Conservation (phyloP, 2,329 filamentous ascomycete genomes). For the Aspergillus sp. region DNA sequence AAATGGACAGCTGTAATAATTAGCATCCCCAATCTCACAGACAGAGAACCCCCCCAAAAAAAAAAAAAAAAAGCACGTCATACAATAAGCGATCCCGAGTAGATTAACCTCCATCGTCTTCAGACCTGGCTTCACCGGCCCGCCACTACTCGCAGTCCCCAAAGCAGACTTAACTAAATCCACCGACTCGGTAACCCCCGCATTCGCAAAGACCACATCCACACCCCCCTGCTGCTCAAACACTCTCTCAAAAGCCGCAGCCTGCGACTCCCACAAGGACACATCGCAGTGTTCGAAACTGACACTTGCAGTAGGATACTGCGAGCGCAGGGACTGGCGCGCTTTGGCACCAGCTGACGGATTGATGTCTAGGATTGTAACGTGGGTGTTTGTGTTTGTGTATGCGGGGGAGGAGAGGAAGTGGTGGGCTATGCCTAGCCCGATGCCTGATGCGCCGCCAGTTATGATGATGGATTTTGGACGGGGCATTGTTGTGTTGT, state of each 20-base stretch:
- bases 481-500: not conserved
- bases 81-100: constrained; percentile 39
- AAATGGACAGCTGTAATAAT: constrained; percentile 42
- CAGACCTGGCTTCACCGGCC: constrained; percentile 30
- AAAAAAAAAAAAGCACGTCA: constrained; percentile 12
- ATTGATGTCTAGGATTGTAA: constrained; percentile 30
- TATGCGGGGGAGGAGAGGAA: constrained; percentile 17
- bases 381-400: constrained; percentile 17
- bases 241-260: constrained; percentile 28
- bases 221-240: constrained; percentile 29
- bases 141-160: constrained; percentile 23
- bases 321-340: constrained; percentile 14
- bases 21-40: not conserved
- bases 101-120: constrained; percentile 31
- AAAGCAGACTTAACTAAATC: constrained; percentile 22
- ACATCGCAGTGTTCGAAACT: constrained; percentile 27
- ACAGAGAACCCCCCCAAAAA: too few species aligned
- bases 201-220: constrained; percentile 47
- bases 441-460: constrained; percentile 33
- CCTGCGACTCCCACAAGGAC: constrained; percentile 31
- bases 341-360: constrained; percentile 13
- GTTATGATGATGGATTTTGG: not conserved
- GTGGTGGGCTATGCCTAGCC: constrained; percentile 27
- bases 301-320: constrained; percentile 20
- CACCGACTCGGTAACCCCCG: constrained; percentile 42